Evolutionary conservation across 257 asterid genomes (phyloP), one percentile per base, ranked within the genome.

Genomic region (Penstemon davidsonii): DNA sequence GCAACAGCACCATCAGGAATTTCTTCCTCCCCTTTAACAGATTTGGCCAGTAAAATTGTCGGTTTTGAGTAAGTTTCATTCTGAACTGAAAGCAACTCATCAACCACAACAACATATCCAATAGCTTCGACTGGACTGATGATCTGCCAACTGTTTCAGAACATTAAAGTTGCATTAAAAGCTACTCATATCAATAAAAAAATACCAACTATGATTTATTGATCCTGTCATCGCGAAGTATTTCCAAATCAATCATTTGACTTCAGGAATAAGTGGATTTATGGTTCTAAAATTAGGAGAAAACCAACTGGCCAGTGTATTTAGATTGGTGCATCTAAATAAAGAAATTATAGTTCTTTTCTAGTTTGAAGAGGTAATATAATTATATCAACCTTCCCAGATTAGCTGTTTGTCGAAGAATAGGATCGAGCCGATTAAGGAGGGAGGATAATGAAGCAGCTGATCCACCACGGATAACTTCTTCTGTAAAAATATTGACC

Each of bases 1-100:
- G 98, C 99, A 56, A 89, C 96, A 58, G 79, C 80, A 74, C 99
- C 99, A 76, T 91, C 96, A 47, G 99, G 99, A 76, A 94, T 94
- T 86, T 94, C 99, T 75, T 94, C 99, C 81, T 94, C 97, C 40
- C 99, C 99, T 67, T 73, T 94, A 46, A 94, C 99, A 80, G 91
- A 83, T 81, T 85, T 94, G 60, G 96, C 96, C 53, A 94, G 88
- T 83, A 94, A 84, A 75, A 94, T 85, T 53, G 99, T 94, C 67
- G 90, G 95, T 75, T 81, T 89, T 25, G 86, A 82, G 81, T 84
- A 91, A 41, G 90, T 70, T 74, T 76, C 80, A 71, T 88, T 85
- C 84, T 94, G 98, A 76, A 94, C 95, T 36, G 97, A 87, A 66
- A 88, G 90, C 85, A 94, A 78, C 79, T 91, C 82, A 82, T 88